Evolutionary conservation across 2,329 filamentous ascomycete genomes (phyloP).

Genomic region (Colletotrichum sp.): DNA sequence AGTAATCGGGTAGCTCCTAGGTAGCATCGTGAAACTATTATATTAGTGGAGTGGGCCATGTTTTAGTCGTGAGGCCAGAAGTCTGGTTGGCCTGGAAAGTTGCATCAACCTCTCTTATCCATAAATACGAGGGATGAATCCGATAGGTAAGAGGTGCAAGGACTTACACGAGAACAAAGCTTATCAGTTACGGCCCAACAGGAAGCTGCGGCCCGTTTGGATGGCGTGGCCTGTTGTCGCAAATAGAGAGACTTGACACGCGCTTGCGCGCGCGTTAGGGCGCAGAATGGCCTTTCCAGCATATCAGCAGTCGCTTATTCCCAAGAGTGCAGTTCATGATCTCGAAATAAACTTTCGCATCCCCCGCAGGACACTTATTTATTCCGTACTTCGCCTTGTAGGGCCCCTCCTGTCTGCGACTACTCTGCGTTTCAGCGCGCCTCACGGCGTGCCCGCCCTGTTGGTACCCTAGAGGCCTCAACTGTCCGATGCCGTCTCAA

Average conservation of each 20-base stretch:
- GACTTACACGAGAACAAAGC: background rate
- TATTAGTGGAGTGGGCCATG: background rate
- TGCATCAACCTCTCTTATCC: background rate
- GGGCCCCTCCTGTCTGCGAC: background rate
- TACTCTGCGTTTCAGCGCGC: background rate
- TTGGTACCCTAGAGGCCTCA: background rate
- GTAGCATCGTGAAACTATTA: background rate
- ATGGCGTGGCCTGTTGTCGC: background rate
- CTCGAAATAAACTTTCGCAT: background rate
- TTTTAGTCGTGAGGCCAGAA: background rate
- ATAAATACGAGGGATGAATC: background rate
- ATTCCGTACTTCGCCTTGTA: background rate
- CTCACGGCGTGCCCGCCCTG: background rate
- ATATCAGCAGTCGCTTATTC: background rate
- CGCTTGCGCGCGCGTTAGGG: background rate
- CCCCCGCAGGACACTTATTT: background rate
- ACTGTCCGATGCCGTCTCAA: background rate
- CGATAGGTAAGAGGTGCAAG: background rate
- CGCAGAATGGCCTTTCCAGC: background rate
- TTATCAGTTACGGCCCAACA: background rate
- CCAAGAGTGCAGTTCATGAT: background rate
- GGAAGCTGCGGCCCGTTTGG: background rate
- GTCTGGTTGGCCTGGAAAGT: background rate
- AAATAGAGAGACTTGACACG: background rate
- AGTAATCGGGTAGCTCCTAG: background rate